Evolutionary conservation across 495 filamentous ascomycete species (phyloP).

Genomic region (Ascobolus immersus): DNA sequence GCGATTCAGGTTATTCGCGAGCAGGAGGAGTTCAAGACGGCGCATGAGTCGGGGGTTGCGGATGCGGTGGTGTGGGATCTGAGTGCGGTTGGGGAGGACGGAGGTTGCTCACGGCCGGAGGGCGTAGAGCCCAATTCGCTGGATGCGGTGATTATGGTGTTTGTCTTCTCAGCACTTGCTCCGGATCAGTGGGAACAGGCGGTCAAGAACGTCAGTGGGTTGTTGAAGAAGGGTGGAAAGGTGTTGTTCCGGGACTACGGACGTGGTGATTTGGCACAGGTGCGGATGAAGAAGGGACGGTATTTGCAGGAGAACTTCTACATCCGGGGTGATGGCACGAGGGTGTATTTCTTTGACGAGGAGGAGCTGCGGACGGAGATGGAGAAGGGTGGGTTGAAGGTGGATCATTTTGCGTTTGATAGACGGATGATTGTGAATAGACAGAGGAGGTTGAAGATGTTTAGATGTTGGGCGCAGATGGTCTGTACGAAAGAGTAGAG

Average conservation of each 20-base stretch:
- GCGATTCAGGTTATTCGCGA: slow-evolving; percentile 70
- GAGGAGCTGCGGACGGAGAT: slow-evolving; percentile 43
- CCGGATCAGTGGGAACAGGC: slow-evolving; percentile 66
- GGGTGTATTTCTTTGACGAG: slow-evolving; percentile 89
- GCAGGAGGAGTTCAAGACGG: slow-evolving; percentile 29
- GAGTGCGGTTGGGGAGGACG: slow-evolving; percentile 26
- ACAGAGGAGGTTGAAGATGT: slow-evolving; percentile 80
- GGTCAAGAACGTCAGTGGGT: slow-evolving; percentile 49
- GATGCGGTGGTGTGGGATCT: slow-evolving; percentile 85
- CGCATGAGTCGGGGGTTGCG: slow-evolving; percentile 30
- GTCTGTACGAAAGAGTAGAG: slow-evolving; percentile 73
- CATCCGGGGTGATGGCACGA: slow-evolving; percentile 76
- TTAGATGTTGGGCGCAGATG: slow-evolving; percentile 90
- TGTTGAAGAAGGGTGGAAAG: slow-evolving; percentile 69
- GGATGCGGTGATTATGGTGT: slow-evolving; percentile 79
- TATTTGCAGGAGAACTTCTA: slow-evolving; percentile 94
- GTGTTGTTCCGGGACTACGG: slow-evolving; percentile 92
- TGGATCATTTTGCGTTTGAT: slow-evolving; percentile 56
- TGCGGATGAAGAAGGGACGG: slow-evolving; percentile 78
- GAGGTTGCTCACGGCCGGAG: slow-evolving; percentile 31
- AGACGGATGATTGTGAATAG: slow-evolving; percentile 78
- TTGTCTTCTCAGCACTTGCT: slow-evolving; percentile 80
- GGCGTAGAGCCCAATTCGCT: slow-evolving; percentile 49
- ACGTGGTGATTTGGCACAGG: slow-evolving; percentile 80
- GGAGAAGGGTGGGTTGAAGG: slow-evolving; percentile 15